Conservation (phyloP, 352 stramenopile species). For the Pythium aphanidermatum region DNA sequence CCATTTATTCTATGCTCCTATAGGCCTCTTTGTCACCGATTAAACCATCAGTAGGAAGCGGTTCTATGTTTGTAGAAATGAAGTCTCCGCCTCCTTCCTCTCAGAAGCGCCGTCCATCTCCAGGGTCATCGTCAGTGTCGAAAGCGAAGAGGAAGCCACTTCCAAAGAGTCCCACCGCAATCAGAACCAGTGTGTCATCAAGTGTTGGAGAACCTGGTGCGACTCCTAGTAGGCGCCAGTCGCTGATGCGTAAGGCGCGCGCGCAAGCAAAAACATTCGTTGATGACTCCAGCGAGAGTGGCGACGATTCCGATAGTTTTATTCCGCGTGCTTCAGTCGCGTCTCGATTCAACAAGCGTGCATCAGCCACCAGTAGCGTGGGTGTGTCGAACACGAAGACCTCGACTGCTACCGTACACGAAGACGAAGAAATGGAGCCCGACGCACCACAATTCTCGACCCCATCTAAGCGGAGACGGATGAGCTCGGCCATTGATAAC, state of each 20-base stretch:
- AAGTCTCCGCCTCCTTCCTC: slow-evolving; percentile 46
- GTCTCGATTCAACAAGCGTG: slow-evolving; percentile 18
- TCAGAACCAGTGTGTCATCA: background rate
- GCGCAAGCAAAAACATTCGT: slow-evolving; percentile 38
- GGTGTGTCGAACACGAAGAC: background rate
- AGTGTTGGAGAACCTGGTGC: slow-evolving; percentile 6
- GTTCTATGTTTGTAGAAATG: slow-evolving; percentile 53
- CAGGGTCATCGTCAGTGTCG: slow-evolving; percentile 9
- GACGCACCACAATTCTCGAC: too few species aligned
- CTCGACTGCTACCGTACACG: background rate
- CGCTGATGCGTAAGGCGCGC: slow-evolving; percentile 40
- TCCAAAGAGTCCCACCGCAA: slow-evolving; percentile 11
- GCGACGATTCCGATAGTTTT: slow-evolving; percentile 35
- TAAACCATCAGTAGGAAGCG: slow-evolving; percentile 45
- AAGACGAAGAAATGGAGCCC: background rate
- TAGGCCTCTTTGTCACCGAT: slow-evolving; percentile 73
- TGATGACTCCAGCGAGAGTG: slow-evolving; percentile 44
- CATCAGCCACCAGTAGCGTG: background rate
- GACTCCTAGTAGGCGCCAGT: slow-evolving; percentile 38
- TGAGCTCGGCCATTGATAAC: background rate
- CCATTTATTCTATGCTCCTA: too few species aligned
- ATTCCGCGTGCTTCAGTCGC: slow-evolving; percentile 23
- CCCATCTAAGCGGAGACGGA: slow-evolving; percentile 7
- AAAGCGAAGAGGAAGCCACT: slow-evolving; percentile 16
- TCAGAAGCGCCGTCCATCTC: slow-evolving; percentile 42